Evolutionary conservation across 2,329 filamentous ascomycete species (phyloP), one percentile per base, ranked within the genome.

Genomic region (Colletotrichum sp.): DNA sequence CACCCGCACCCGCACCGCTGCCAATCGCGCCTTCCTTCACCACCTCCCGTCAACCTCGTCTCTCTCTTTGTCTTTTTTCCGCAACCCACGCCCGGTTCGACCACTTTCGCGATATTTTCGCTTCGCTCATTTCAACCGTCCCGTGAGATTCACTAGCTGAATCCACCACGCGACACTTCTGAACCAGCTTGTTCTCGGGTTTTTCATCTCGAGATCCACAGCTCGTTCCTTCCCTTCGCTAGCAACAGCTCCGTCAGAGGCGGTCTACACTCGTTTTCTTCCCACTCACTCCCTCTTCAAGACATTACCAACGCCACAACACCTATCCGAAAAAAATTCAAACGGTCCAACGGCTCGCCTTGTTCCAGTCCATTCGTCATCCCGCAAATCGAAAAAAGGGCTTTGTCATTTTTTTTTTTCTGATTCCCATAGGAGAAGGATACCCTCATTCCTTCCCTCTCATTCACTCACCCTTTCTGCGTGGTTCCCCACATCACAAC

Each of bases 181-280:
- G 68, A 63, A 44, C 36, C 55, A 49, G 15, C 57, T 5, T 59
- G 55, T 59, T 59, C 12, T 32, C n/a, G 59, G 28, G 18, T 18
- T 16, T 63, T 63, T 34, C 32, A 32, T 34, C 36, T 32, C 36
- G 57, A 55, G 64, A 34, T 34, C 59, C 49, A 77, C 73, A 44
- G 28, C 60, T 72, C 73, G 59, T 76, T 77, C 69, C 34, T 69
- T 74, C 44, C 75, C 30, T 70, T 69, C 74, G 24, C 30, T 52
- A 44, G 5, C 44, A 49, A 49, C 18, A 69, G 69, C 65, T 59
- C 62, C 75, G 62, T 71, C 75, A 71, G 73, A 59, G 73, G 73
- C 70, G 70, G 73, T 65, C 32, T 36, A 76, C 71, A 67, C 44
- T 76, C 57, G 62, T 75, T 76, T 63, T 65, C 30, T 52, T 62